Percentiles rank a stretch among this genome's conserved stretches.
Evolutionary conservation across 371 early-diverging fungal genomes (phyloP).

Genomic region (Lichtheimia corymbifera): DNA sequence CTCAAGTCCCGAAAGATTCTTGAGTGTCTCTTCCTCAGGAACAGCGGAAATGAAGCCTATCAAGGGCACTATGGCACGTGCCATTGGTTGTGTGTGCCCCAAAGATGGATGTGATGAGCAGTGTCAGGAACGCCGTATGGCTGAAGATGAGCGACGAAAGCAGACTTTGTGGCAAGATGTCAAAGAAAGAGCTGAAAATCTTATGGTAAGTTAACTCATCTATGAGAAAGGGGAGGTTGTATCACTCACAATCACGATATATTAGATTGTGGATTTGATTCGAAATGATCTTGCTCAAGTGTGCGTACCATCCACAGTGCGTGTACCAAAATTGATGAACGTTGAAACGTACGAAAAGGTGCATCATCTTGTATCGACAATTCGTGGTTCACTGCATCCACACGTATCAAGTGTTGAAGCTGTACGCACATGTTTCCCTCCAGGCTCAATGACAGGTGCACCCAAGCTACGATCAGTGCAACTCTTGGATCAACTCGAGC

Average conservation of each 20-base stretch:
- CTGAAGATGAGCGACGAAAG: conserved; percentile 54
- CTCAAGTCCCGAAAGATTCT: conserved; percentile 90
- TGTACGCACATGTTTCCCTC: conserved; percentile 84
- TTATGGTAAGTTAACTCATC: conserved; percentile 77
- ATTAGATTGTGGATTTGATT: conserved; percentile 93
- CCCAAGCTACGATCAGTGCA: conserved; percentile 90
- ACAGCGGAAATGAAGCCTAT: conserved; percentile 93
- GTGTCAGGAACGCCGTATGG: conserved; percentile 26
- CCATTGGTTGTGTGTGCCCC: conserved; percentile 44
- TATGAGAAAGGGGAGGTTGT: not conserved
- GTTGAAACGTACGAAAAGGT: conserved; percentile 92
- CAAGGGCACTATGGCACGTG: conserved; percentile 84
- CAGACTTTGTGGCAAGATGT: conserved; percentile 65
- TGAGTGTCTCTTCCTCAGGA: conserved; percentile 57
- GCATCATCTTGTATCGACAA: conserved; percentile 91
- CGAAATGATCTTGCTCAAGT: conserved; percentile 88
- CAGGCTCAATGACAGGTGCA: conserved; percentile 97
- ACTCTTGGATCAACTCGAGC: conserved; percentile 78
- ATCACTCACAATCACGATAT: conserved; percentile 3
- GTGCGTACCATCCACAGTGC: conserved; percentile 66
- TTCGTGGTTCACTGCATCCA: conserved; percentile 65
- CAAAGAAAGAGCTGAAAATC: conserved; percentile 94
- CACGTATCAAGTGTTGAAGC: conserved; percentile 73
- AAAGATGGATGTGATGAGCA: conserved; percentile 30
- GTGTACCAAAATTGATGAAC: conserved; percentile 85